Base-by-base conservation (phyloP, 2,329 filamentous ascomycete species). In the Colletotrichum agaves region DNA sequence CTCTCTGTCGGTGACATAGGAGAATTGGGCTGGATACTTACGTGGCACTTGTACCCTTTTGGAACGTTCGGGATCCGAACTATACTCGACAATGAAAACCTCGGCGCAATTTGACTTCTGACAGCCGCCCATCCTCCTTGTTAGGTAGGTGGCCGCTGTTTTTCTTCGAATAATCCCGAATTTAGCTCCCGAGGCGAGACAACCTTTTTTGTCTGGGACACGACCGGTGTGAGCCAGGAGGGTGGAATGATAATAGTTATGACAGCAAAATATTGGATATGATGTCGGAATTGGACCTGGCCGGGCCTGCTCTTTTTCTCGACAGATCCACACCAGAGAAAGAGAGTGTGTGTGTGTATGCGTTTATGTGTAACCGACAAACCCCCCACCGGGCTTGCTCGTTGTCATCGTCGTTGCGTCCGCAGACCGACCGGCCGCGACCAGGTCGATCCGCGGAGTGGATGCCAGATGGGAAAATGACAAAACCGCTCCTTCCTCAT, bases 151-250 rank as follows among this genome's bases (percentile, higher is more conserved):
- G 5, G 23, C 23, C 23, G 23, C 23, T 6, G 4, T 43, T 19
- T 41, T 13, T 37, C 47, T 41, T 63, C 44, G 31, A 39, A 46
- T 47, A 35, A 55, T 59, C 61, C 47, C 61, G 64, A 56, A 35
- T 47, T 67, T 67, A 67, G 64, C 61, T 67, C 61, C 64, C 61
- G 61, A 59, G 64, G 41, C 64, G 61, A 67, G 64, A 64, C 64
- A 67, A 64, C 64, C 64, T 67, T 64, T 64, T 64, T 33, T 64
- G 64, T 59, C 64, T 67, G 64, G 61, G 52, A 64, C 64, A 64
- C 64, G 46, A 49, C 61, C 61, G 53, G 53, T 55, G 61, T 60
- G 47, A 64, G 64, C 60, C 46, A 67, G 21, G 17, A 67, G 23
- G 60, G 64, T 59, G 64, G 61, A 59, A 46, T 46, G 35, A 63